Evolutionary conservation across 2,329 filamentous ascomycete genomes (phyloP), one percentile per base, ranked within the genome.

Genomic region (Colletotrichum cordylinicola): DNA sequence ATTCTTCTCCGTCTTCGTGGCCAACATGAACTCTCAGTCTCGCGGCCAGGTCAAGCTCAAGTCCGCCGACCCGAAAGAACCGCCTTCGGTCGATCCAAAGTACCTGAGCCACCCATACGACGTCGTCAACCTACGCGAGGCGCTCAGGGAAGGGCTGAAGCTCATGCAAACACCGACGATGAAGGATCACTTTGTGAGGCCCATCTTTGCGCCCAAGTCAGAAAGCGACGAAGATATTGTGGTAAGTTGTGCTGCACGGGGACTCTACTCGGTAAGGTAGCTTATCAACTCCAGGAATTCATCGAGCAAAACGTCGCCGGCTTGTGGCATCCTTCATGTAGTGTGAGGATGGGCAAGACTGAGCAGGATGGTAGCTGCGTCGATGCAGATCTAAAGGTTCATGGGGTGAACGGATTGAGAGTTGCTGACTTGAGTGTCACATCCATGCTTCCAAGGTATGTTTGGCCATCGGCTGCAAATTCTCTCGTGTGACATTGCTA

Each of bases 281-380:
- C n/a, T n/a, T n/a, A n/a, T n/a, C n/a, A n/a, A n/a, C n/a, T n/a
- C 6, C 24, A 75, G 72, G 37, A 67, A 4, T 75, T 75, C 37
- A 72, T 75, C 21, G 16, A 31, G n/a, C 29, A 72, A 29, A 75
- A 67, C 16, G 72, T 75, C 1, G 72, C 69, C 0, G 72, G 72
- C 3, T n/a, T 75, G 4, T 75, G 68, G 69, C 72, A 75, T 13
- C 69, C 72, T n/a, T 43, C 68, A 4, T 75, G 72, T 10, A 75
- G 72, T n/a, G 61, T 75, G 13, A 75, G 52, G 35, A 75, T 75
- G 64, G 69, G 69, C 6, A 75, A 62, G 55, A 55, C n/a, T 10
- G 52, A 75, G 31, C 9, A 27, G 27, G 69, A 75, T 4, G 69
- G 72, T 1, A 75, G 72, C 10, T 75, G 69, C 27, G 72, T 75